Percentiles rank a stretch among this genome's conserved stretches.
Evolutionary conservation across 1,284 basidiomycete species (phyloP).

Genomic region (Waitea zeae): DNA sequence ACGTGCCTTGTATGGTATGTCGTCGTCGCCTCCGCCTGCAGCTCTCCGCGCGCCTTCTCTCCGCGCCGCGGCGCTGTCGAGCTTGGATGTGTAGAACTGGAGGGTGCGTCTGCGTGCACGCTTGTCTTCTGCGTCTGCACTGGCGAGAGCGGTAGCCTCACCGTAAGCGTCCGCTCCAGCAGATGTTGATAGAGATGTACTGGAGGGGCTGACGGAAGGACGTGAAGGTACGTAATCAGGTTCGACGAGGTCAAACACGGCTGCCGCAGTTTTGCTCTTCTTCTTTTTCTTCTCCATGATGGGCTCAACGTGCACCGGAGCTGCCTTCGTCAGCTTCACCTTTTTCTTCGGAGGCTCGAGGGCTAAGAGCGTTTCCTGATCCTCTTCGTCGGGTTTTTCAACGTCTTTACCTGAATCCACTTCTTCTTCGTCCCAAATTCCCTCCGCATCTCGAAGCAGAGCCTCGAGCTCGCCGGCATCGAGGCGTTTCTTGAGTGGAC

Average conservation of each 20-base stretch:
- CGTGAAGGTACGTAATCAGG: slow-evolving; percentile 32
- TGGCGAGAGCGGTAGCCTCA: slow-evolving; percentile 52
- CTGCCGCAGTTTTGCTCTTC: slow-evolving; percentile 12
- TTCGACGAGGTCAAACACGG: slow-evolving; percentile 57
- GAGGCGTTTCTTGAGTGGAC: slow-evolving; percentile 1
- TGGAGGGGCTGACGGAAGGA: slow-evolving; percentile 10
- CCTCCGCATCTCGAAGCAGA: slow-evolving; percentile 6
- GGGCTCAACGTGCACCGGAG: slow-evolving; percentile 18
- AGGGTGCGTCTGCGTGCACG: slow-evolving; percentile 60
- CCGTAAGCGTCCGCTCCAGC: slow-evolving; percentile 43
- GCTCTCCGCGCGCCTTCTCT: slow-evolving; percentile 51
- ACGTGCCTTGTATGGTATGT: slow-evolving; percentile 66
- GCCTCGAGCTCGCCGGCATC: slow-evolving; percentile 7
- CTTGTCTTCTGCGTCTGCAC: slow-evolving; percentile 71
- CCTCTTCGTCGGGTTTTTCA: neutral
- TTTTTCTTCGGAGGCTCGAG: slow-evolving; percentile 9
- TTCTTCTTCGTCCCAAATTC: neutral
- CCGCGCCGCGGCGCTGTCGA: slow-evolving; percentile 57
- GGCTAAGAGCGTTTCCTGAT: neutral
- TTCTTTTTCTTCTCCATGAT: slow-evolving; percentile 21
- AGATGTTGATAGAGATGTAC: slow-evolving; percentile 7
- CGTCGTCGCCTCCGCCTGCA: slow-evolving; percentile 71
- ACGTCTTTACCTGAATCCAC: neutral
- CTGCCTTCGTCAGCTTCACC: slow-evolving; percentile 8
- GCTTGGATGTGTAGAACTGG: slow-evolving; percentile 75